These are phyloP conservation scores for Candida golubevii DNA, from an alignment of 805 yeast species.

Conservation along the genomic window DNA sequence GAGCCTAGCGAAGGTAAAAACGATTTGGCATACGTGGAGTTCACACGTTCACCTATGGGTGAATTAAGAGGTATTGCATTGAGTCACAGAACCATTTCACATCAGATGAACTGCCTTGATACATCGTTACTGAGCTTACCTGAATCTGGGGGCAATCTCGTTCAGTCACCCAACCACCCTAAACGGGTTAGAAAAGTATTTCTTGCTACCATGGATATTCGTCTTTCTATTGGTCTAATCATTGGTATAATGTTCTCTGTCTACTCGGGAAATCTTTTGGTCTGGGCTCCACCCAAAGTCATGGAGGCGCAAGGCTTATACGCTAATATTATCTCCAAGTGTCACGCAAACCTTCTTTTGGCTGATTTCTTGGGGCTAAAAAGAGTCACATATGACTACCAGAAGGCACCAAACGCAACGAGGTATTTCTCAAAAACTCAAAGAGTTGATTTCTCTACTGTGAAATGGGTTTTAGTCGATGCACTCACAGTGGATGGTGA, in stretches of 20 bases:
- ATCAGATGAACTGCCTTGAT: conserved; percentile 78
- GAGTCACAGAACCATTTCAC: conserved; percentile 81
- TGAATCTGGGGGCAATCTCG: conserved; percentile 50
- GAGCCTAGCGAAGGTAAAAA: conserved; percentile 16
- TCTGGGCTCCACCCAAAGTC: conserved; percentile 73
- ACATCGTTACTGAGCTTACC: conserved; percentile 66
- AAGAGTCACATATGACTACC: conserved; percentile 88
- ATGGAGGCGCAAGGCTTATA: conserved; percentile 81
- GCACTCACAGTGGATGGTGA: conserved; percentile 90
- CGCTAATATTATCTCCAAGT: conserved; percentile 71
- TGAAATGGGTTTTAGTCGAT: conserved; percentile 87
- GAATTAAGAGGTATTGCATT: conserved; percentile 90
- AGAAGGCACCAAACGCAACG: conserved; percentile 80
- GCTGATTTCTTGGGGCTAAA: conserved; percentile 88
- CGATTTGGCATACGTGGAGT: conserved; percentile 91
- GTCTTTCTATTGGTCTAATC: conserved; percentile 75
- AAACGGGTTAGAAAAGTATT: conserved; percentile 50
- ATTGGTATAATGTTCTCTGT: conserved; percentile 76
- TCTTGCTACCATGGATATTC: conserved; percentile 39
- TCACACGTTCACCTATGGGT: conserved; percentile 84
- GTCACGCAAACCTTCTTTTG: conserved; percentile 66
- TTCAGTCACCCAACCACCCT: conserved; percentile 32
- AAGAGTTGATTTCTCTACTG: conserved; percentile 70
- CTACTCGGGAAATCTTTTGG: conserved; percentile 75
- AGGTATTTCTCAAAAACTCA: conserved; percentile 72